phyloP scores from a whole-genome alignment of 2,329 filamentous ascomycete genomes.

The Claviceps cyperi region DNA sequence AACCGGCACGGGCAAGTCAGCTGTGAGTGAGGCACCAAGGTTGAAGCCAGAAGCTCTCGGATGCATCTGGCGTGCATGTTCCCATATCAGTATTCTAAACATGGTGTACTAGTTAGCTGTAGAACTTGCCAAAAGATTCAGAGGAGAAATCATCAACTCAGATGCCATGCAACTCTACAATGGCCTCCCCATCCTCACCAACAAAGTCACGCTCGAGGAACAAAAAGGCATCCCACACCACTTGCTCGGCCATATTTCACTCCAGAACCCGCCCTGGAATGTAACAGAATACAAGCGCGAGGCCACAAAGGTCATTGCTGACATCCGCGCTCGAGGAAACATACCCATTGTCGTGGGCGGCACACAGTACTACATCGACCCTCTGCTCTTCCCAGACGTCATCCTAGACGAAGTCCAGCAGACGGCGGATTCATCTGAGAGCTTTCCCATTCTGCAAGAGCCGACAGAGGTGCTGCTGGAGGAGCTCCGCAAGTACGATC shows the following conservation, averaged over 20 bases:
- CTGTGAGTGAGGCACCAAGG: constrained; percentile 39
- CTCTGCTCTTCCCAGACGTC: constrained; percentile 63
- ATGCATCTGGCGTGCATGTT: background rate
- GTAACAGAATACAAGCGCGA: constrained; percentile 63
- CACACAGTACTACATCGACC: constrained; percentile 89
- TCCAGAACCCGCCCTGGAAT: constrained; percentile 70
- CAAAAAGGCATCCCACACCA: constrained; percentile 75
- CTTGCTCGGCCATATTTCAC: constrained; percentile 62
- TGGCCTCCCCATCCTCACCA: constrained; percentile 86
- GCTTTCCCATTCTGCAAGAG: constrained; percentile 57
- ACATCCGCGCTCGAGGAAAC: constrained; percentile 64
- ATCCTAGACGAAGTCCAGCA: constrained; percentile 28
- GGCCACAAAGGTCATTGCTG: constrained; percentile 53
- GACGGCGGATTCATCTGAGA: constrained; percentile 17
- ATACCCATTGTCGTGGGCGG: constrained; percentile 86
- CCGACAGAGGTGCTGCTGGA: constrained; percentile 57
- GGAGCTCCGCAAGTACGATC: constrained; percentile 68
- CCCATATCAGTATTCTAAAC: background rate
- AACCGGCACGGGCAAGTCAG: constrained; percentile 86
- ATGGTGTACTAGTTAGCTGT: constrained; percentile 60
- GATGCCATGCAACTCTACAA: constrained; percentile 97
- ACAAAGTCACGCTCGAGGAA: constrained; percentile 69
- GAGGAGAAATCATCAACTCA: constrained; percentile 91
- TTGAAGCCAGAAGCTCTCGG: background rate
- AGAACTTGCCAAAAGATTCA: constrained; percentile 65